Conservation (phyloP, 2,329 filamentous ascomycete genomes). For the Xylaria sp. region DNA sequence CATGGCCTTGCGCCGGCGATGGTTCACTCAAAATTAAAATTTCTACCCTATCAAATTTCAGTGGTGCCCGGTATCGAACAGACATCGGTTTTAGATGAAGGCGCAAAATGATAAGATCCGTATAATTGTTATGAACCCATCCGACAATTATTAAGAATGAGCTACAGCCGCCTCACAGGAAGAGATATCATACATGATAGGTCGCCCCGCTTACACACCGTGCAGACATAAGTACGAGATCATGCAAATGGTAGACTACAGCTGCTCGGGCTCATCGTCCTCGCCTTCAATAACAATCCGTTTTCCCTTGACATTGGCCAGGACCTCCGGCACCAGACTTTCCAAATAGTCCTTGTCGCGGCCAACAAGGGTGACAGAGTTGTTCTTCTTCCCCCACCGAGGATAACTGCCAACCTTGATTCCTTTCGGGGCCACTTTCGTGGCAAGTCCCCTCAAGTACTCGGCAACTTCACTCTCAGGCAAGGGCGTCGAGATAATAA, state of each 20-base stretch:
- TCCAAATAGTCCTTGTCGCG: conserved; percentile 82
- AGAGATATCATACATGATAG: not conserved
- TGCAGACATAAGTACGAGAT: not conserved
- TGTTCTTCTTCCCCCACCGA: conserved; percentile 85
- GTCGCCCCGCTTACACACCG: not conserved
- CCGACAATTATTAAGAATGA: not conserved
- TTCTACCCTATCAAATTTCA: too few relatives aligned
- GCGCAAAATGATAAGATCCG: not conserved
- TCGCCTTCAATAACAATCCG: conserved; percentile 78
- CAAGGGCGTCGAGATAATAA: conserved; percentile 87
- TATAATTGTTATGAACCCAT: not conserved
- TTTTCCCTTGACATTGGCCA: conserved; percentile 77
- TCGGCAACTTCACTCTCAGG: conserved; percentile 85
- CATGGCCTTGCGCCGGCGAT: too few relatives aligned
- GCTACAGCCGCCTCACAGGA: not conserved
- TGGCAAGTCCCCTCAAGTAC: conserved; percentile 83
- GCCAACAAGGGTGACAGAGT: conserved; percentile 89
- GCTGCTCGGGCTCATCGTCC: conserved; percentile 59
- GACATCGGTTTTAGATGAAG: not conserved
- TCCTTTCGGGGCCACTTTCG: conserved; percentile 75
- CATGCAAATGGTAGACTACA: conserved; percentile 9
- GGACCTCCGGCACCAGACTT: conserved; percentile 79
- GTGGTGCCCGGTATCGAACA: conserved; percentile 1
- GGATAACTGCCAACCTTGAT: conserved; percentile 97
- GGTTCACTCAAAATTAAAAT: too few relatives aligned